Percentiles rank a stretch among this genome's conserved stretches.
phyloP scores from a whole-genome alignment of 2,329 filamentous ascomycete genomes.

The Aspergillus sp. region DNA sequence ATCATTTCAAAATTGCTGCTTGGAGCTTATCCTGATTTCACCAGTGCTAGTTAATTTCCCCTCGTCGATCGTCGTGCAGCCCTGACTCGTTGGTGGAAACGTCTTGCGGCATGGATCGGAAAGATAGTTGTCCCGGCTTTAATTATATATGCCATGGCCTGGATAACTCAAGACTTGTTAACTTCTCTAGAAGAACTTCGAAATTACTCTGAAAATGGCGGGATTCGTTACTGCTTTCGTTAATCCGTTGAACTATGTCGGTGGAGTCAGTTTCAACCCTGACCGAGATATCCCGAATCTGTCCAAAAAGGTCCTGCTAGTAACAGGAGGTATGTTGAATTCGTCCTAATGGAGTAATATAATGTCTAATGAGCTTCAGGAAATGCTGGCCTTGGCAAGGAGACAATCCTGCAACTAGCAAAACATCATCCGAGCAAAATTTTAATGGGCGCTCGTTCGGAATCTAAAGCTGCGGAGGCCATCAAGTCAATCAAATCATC shows the following conservation, averaged over 20 bases:
- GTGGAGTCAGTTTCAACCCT: too few species aligned
- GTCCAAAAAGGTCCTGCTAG: neutral
- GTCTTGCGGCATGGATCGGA: too few species aligned
- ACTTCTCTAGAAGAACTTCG: neutral
- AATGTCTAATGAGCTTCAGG: slow-evolving; percentile 11
- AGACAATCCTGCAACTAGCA: slow-evolving; percentile 34
- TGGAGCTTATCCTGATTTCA: neutral
- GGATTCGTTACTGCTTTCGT: neutral
- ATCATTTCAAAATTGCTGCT: neutral
- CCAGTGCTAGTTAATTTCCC: neutral
- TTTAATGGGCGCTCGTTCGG: slow-evolving; percentile 29
- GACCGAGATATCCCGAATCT: too few species aligned
- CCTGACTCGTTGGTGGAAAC: neutral
- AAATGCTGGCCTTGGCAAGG: slow-evolving; percentile 44
- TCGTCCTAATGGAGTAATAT: neutral
- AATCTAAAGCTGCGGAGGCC: slow-evolving; percentile 14
- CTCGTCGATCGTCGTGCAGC: neutral
- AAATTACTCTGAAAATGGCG: neutral
- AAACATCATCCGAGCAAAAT: slow-evolving; percentile 34
- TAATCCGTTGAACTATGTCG: too few species aligned
- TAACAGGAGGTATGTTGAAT: neutral
- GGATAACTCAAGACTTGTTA: neutral
- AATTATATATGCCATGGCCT: neutral
- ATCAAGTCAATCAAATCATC: slow-evolving; percentile 12
- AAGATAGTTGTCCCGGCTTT: neutral